phyloP scores from a whole-genome alignment of 129 eudicot species.

The Heracleum sosnowskyi region DNA sequence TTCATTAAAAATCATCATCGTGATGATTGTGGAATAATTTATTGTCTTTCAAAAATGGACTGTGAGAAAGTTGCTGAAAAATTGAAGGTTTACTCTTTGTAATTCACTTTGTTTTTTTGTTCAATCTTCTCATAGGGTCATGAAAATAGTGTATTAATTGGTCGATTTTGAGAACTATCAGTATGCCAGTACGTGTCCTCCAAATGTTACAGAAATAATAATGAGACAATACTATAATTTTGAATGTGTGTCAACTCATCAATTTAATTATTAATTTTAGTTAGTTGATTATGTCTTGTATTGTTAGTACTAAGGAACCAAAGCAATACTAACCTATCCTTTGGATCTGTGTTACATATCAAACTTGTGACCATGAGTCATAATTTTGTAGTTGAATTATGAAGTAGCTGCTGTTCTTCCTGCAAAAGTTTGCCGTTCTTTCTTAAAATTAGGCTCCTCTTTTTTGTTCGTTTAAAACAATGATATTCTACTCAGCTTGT shows the following conservation, averaged over 20 bases:
- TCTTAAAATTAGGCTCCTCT: background rate
- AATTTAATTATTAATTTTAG: background rate
- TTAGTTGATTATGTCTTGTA: background rate
- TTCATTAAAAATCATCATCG: slow-evolving; percentile 64
- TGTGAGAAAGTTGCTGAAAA: slow-evolving; percentile 87
- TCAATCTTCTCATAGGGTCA: background rate
- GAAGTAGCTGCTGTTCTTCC: background rate
- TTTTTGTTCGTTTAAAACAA: too few relatives aligned
- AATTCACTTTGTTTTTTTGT: slow-evolving; percentile 1
- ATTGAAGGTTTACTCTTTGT: slow-evolving; percentile 44
- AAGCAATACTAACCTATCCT: background rate
- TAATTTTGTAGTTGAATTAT: background rate
- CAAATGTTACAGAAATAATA: background rate
- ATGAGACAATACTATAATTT: background rate
- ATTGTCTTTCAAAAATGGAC: slow-evolving; percentile 93
- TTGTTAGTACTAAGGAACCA: background rate
- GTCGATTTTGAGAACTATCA: background rate
- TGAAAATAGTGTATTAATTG: background rate
- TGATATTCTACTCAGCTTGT: background rate
- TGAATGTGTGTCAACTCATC: background rate
- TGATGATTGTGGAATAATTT: slow-evolving; percentile 88
- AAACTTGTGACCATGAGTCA: background rate
- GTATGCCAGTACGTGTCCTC: background rate
- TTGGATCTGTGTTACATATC: background rate
- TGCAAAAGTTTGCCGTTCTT: background rate